phyloP scores from a whole-genome alignment of 257 asterid genomes.

The Verbascum thapsus region DNA sequence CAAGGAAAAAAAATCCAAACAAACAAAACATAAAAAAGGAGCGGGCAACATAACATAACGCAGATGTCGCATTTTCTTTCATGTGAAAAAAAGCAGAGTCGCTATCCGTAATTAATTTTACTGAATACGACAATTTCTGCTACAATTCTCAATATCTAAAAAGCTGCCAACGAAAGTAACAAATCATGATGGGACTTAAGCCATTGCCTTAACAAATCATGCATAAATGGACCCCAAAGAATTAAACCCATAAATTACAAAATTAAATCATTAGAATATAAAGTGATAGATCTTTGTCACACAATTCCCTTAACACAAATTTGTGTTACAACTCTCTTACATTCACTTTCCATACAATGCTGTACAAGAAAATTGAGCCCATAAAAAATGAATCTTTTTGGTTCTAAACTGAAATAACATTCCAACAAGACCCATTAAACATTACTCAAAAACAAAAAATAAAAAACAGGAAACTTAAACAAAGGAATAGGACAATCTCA shows the following conservation, averaged over 20 bases:
- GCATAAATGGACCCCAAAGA: background rate
- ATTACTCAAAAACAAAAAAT: constrained; percentile 3
- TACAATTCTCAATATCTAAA: constrained; percentile 13
- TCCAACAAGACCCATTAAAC: background rate
- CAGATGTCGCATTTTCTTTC: constrained; percentile 8
- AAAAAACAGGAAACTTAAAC: background rate
- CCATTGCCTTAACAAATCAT: constrained; percentile 20
- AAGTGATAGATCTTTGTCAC: constrained; percentile 10
- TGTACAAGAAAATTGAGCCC: constrained; percentile 32
- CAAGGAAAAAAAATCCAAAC: background rate
- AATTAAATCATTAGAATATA: background rate
- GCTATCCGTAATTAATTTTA: constrained; percentile 13
- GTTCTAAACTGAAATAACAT: background rate
- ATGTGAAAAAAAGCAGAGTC: background rate
- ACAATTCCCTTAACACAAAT: constrained; percentile 22
- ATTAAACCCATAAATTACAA: background rate
- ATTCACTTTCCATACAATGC: background rate
- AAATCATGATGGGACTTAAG: constrained; percentile 39
- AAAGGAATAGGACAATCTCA: constrained; percentile 26
- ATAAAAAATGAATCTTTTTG: constrained; percentile 17
- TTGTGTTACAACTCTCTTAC: constrained; percentile 13
- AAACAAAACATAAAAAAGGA: background rate
- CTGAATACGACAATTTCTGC: constrained; percentile 27
- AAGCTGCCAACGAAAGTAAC: constrained; percentile 34
- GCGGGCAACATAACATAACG: constrained; percentile 18